Base-by-base conservation (phyloP, 768 basidiomycete genomes). In the Boletus fagicola region DNA sequence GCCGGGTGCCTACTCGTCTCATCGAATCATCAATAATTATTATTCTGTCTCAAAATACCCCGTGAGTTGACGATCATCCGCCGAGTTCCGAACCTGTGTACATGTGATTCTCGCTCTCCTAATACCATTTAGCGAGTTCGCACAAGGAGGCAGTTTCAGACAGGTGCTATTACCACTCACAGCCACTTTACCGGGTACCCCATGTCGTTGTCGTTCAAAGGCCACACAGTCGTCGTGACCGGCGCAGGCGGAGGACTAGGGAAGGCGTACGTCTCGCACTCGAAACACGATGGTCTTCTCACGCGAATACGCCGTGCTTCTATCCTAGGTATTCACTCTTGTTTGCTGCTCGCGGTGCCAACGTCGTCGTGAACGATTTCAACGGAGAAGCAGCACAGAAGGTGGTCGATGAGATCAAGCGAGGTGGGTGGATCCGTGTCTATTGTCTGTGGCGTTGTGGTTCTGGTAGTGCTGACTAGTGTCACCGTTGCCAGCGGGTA, bases 161-260 rank as follows among this genome's bases (percentile, higher is more conserved):
- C 40, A 11, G 39, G n/a, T 6, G 15, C 16, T 36, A 15, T 16
- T 16, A 16, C 15, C 9, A 18, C 26, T 5, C 42, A 22, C 44
- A 28, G 10, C 12, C 26, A 24, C 31, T 48, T 26, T 9, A 24
- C 10, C 15, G 4, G 1, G 5, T 20, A 28, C 39, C 38, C 15
- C 44, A 73, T 60, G 83, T 73, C 81, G 38, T 74, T 87, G 11
- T 89, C 87, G 3, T 96, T 93, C 80, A 85, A 89, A 73, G 86
- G 86, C 54, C 90, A 95, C 53, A 93, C 90, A n/a, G 91, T 94
- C 56, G 83, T 99, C 61, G 77, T 98, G 61, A 99, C 97, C 43
- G 97, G 97, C 46, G 95, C 94, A 43, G 97, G 97, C 15, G 93
- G 94, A 58, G 97, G 97, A 16, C 80, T 99, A 15, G 97, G 97